A percentile compares a stretch with the other conserved stretches of the same genome.
Evolutionary conservation across 306 rosid species (phyloP).

Genomic region (Corylus americana): DNA sequence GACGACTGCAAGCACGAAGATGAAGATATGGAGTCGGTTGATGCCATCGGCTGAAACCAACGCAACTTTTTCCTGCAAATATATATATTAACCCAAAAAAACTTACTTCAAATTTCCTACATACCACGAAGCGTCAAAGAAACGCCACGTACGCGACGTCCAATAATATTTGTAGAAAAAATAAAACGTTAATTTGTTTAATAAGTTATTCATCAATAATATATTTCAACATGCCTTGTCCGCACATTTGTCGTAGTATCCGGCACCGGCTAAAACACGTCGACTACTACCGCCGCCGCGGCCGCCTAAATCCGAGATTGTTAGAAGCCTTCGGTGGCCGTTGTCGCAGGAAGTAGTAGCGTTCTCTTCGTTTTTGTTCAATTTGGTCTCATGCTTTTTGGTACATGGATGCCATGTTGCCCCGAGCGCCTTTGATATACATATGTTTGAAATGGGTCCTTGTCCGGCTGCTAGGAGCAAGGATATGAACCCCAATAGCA

Average conservation of each 20-base stretch:
- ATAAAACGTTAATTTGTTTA: no score
- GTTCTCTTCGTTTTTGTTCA: no score
- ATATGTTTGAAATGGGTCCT: constrained; percentile 56
- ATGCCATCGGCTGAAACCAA: no score
- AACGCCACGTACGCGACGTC: no score
- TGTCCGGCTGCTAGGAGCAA: constrained; percentile 76
- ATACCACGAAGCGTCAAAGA: no score
- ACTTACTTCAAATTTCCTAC: not conserved
- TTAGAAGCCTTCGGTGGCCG: constrained; percentile 41
- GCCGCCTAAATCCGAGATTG: constrained; percentile 3
- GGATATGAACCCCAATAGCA: constrained; percentile 85
- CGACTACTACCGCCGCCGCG: constrained; percentile 17
- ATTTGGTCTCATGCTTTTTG: constrained; percentile 1
- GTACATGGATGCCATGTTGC: constrained; percentile 75
- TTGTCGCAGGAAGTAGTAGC: not conserved
- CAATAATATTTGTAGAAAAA: no score
- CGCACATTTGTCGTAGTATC: constrained; percentile 48
- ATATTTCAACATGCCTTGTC: constrained; percentile 27
- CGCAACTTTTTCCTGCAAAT: no score
- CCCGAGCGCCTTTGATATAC: constrained; percentile 57
- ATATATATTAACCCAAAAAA: not conserved
- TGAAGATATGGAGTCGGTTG: no score
- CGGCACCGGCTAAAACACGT: constrained; percentile 58
- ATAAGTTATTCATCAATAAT: no score
- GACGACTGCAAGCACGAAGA: no score